Base-by-base conservation (phyloP, 1,284 basidiomycete species). In the Rhodotorula glutinis region DNA sequence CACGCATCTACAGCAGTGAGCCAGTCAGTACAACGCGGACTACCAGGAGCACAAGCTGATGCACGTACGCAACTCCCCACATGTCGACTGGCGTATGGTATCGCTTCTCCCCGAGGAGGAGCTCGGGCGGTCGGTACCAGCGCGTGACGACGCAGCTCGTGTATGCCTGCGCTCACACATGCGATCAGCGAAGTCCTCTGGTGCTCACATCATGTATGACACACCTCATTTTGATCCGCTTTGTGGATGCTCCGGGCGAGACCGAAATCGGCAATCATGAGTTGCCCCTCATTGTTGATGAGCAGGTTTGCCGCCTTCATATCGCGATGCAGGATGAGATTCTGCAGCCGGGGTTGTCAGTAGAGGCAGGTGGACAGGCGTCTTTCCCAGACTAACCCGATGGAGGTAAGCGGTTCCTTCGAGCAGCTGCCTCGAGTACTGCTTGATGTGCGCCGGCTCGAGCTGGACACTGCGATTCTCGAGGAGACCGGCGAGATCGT, bases 101-200 rank as follows among this genome's bases (percentile, higher is more conserved):
- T 72, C 89, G 74, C 57, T 87, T 84, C 44, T 91, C 89, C 51
- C 95, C 94, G 8, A 98, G 84, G 23, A 98, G 82, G 3, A 99
- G 82, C 81, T 99, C 95, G 0, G 96, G 95, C 9, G 96, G 94
- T 40, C 96, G 86, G 77, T 98, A 98, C 95, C 96, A 98, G 53
- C 94, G 82, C 14, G 95, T 98, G n/a, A 98, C 95, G 33, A 98
- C 96, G 79, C 92, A 96, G 76, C 95, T 95, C 2, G 96, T 99
- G 78, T 98, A 98, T 77, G 88, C 60, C 70, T 75, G 58, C 9
- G 4, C 23, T 16, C 5, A 1, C 14, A 38, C 17, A 23, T 21
- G 47, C 51, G 53, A 62, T 25, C 40, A 29, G 21, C 10, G 14
- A 33, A 27, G 5, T n/a, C n/a, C n/a, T n/a, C n/a, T n/a, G n/a